phyloP scores from a whole-genome alignment of 108 stramenopile species.

The Parietichytrium sp. region DNA sequence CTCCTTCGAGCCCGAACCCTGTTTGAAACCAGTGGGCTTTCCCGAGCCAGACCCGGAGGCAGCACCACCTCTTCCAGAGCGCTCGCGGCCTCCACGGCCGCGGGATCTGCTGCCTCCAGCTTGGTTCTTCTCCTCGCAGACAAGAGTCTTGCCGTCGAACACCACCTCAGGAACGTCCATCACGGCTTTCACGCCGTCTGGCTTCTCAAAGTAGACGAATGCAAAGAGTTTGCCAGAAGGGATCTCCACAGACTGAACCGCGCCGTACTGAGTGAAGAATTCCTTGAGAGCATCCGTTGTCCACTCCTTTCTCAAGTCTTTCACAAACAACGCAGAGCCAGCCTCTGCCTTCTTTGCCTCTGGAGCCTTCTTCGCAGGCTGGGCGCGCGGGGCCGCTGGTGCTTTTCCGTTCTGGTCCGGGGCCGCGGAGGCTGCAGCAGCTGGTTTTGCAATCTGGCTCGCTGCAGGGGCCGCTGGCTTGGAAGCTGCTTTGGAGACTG shows the following conservation, averaged over 20 bases:
- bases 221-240: conserved; percentile 33
- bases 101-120: too few relatives aligned
- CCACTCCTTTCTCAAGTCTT: not conserved
- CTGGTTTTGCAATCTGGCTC: too few relatives aligned
- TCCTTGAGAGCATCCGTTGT: not conserved
- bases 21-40: too few relatives aligned
- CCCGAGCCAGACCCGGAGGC: too few relatives aligned
- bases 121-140: too few relatives aligned
- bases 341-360: not conserved
- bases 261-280: conserved; percentile 29
- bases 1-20: too few relatives aligned
- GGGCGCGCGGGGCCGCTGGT: not conserved
- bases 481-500: too few relatives aligned
- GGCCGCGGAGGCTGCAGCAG: not conserved
- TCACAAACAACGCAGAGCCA: not conserved
- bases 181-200: not conserved
- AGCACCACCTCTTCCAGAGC: too few relatives aligned
- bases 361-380: not conserved
- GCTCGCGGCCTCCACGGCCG: too few relatives aligned
- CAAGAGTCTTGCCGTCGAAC: too few relatives aligned
- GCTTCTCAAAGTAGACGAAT: conserved; percentile 20
- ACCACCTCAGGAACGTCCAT: too few relatives aligned
- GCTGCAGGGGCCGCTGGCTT: too few relatives aligned
- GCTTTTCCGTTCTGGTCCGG: conserved; percentile 21
- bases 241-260: conserved; percentile 29